Conservation (phyloP, 1,139 yeast species). For the Scheffersomyces stambukii region DNA sequence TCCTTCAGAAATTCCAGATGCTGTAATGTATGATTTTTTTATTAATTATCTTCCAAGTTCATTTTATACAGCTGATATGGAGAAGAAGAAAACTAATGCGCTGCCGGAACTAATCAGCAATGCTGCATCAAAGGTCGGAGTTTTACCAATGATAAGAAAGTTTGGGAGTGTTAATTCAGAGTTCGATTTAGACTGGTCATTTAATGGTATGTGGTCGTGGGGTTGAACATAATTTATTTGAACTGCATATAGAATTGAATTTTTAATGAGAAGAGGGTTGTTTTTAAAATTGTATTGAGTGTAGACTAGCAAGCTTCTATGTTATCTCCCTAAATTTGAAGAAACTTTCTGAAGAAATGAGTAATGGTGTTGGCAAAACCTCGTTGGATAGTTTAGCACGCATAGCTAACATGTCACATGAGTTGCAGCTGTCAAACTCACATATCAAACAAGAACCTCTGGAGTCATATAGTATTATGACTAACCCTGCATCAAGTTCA, state of each 20-base stretch:
- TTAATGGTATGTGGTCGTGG: conserved; percentile 31
- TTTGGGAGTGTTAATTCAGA: conserved; percentile 26
- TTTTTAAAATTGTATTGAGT: no score
- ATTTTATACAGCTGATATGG: conserved; percentile 10
- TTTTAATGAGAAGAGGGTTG: no score
- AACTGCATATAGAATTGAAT: background rate
- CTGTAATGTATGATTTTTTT: conserved; percentile 37
- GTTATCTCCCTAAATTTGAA: background rate
- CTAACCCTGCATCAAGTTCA: conserved; percentile 2
- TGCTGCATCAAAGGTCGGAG: conserved; percentile 15
- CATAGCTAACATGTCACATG: conserved; percentile 45
- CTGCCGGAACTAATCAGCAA: conserved; percentile 18
- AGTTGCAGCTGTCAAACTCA: conserved; percentile 26
- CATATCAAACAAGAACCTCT: background rate
- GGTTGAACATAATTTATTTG: conserved; percentile 12
- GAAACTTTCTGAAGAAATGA: conserved; percentile 1
- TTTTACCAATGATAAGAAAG: conserved; percentile 33
- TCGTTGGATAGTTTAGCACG: conserved; percentile 42
- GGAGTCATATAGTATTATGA: no score
- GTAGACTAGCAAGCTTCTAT: background rate
- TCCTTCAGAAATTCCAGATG: conserved; percentile 32
- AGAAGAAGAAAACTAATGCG: conserved; percentile 3
- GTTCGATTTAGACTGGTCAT: conserved; percentile 37
- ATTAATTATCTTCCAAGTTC: conserved; percentile 29
- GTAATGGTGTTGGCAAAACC: conserved; percentile 12